Base-by-base conservation (phyloP, 169 alveolate genomes). In the Cryptosporidium canis region DNA sequence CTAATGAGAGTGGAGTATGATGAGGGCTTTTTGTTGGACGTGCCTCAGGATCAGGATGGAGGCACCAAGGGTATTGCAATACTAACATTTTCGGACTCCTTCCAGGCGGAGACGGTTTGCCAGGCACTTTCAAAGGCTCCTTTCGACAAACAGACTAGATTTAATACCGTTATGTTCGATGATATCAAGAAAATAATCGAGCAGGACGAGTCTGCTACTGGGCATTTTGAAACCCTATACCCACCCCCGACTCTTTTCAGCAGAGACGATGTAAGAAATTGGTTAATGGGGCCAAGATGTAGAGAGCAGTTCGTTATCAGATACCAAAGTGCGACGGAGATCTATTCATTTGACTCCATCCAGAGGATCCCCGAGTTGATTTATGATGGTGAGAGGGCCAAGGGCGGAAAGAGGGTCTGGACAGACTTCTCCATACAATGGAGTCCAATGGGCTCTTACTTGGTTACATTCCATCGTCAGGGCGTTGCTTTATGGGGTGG, bases 401-500 rank as follows among this genome's bases (percentile, higher is more conserved):
- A 92, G 56, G 96, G 96, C 7, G 87, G 87, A 0, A 93, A 92
- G 63, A 68, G 95, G 1, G 94, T 93, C n/a, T 94, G 97, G 94
- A 94, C 98, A 1, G 96, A 95, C 45, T 93, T 92, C 67, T 93
- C 94, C 64, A 97, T 95, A 0, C 96, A 95, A 92, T 95, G 98
- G 98, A 95, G 97, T 39, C 94, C 95, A 21, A 94, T 92, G 72
- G 98, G 98, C 11, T 94, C 97, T 18, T 95, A 94, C 82, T 92
- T 95, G 47, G 97, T 94, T 14, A 94, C 96, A 33, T 95, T 94
- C 91, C 96, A 95, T 72, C 85, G 96, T 65, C 96, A 95, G 14
- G 98, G 94, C 18, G 94, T 95, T 53, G 97, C 94, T 29, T 91
- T 95, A 18, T 95, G 95, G 95, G 97, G 96, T 0, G 98, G 98